Evolutionary conservation across 352 stramenopile species (phyloP).

Genomic region (Globisporangium spiculum): DNA sequence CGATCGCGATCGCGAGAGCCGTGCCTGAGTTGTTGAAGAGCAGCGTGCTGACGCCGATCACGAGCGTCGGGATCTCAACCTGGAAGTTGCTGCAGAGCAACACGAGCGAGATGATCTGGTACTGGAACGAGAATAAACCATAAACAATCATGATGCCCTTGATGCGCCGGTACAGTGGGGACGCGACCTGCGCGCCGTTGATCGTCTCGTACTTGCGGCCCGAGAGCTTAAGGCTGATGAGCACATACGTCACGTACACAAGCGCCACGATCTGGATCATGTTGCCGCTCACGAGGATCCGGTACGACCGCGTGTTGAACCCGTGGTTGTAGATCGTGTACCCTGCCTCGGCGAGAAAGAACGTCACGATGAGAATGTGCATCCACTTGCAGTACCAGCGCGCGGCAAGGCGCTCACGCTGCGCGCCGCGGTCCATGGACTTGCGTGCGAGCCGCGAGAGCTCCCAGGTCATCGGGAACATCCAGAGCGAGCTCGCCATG

Average conservation of each 20-base stretch:
- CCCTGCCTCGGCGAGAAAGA: slow-evolving; percentile 31
- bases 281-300: slow-evolving; percentile 41
- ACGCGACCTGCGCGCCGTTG: slow-evolving; percentile 37
- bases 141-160: slow-evolving; percentile 64
- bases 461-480: slow-evolving; percentile 44
- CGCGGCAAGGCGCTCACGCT: slow-evolving; percentile 22
- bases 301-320: slow-evolving; percentile 33
- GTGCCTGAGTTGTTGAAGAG: slow-evolving; percentile 48
- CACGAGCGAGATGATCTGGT: slow-evolving; percentile 42
- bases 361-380: slow-evolving; percentile 30
- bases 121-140: slow-evolving; percentile 43
- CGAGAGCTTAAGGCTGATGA: slow-evolving; percentile 39
- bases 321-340: slow-evolving; percentile 41
- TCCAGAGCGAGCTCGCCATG: slow-evolving; percentile 44
- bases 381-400: slow-evolving; percentile 35
- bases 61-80: slow-evolving; percentile 25
- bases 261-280: slow-evolving; percentile 40
- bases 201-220: slow-evolving; percentile 55
- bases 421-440: slow-evolving; percentile 36
- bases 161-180: slow-evolving; percentile 55
- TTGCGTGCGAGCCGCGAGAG: slow-evolving; percentile 39
- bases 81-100: slow-evolving; percentile 37
- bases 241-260: slow-evolving; percentile 35
- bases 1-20: slow-evolving; percentile 40
- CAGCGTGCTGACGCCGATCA: slow-evolving; percentile 36